Evolutionary conservation across 352 stramenopile genomes (phyloP).

Genomic region (Phytophthora hibernalis): DNA sequence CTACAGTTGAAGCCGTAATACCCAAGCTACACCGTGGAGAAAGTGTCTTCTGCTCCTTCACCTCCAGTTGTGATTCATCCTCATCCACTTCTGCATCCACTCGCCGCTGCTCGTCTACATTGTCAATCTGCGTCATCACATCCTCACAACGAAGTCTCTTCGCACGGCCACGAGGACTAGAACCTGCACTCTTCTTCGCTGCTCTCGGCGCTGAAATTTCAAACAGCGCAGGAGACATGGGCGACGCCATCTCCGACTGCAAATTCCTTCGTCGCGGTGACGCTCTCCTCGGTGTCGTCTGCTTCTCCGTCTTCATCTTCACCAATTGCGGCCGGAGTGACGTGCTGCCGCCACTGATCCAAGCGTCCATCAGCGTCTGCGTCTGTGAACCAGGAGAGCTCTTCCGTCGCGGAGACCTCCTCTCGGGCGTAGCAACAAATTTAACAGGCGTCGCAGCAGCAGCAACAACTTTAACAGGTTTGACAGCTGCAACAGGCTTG

Average conservation of each 20-base stretch:
- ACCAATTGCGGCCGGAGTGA: slow-evolving; percentile 12
- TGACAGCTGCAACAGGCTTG: slow-evolving; percentile 2
- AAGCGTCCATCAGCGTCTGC: slow-evolving; percentile 27
- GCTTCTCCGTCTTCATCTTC: slow-evolving; percentile 26
- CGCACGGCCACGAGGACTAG: too few relatives aligned
- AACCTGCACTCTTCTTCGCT: neutral
- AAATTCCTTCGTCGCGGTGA: slow-evolving; percentile 20
- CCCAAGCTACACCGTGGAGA: neutral
- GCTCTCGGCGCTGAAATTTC: slow-evolving; percentile 22
- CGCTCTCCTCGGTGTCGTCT: slow-evolving; percentile 18
- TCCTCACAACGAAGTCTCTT: neutral
- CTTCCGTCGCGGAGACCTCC: slow-evolving; percentile 14
- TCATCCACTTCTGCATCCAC: neutral
- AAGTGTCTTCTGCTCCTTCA: neutral
- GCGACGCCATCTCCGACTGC: slow-evolving; percentile 21
- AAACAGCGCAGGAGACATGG: slow-evolving; percentile 38
- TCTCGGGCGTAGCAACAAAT: slow-evolving; percentile 18
- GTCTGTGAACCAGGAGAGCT: slow-evolving; percentile 6
- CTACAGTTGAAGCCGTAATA: neutral
- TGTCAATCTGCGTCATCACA: slow-evolving; percentile 2
- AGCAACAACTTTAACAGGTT: slow-evolving; percentile 12
- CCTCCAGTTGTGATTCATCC: neutral
- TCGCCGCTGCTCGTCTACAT: slow-evolving; percentile 3
- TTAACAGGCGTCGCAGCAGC: too few relatives aligned
- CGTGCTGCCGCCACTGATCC: slow-evolving; percentile 15